These are phyloP conservation scores for Nasturtium officinale DNA, from an alignment of 345 rosid species.

Conservation along the genomic window DNA sequence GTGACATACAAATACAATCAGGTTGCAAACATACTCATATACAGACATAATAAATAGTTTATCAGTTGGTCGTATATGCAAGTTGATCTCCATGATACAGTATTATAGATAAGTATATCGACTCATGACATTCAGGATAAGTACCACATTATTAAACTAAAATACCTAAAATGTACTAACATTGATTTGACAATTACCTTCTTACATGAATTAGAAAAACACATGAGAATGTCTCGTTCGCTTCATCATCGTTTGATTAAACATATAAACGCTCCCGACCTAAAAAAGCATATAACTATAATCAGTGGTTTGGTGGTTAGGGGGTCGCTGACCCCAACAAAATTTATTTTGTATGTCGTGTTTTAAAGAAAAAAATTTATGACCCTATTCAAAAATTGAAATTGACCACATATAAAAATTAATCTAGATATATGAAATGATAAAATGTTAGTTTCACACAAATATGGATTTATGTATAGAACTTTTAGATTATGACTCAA, in stretches of 20 bases:
- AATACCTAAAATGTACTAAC: neutral
- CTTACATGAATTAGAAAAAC: neutral
- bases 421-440: too few relatives aligned
- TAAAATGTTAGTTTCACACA: too few relatives aligned
- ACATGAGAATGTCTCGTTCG: neutral
- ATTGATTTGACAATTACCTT: conserved; percentile 27
- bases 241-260: neutral
- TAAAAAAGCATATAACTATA: too few relatives aligned
- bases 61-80: conserved; percentile 25
- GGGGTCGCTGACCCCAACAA: too few relatives aligned
- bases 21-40: neutral
- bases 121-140: conserved; percentile 20
- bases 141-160: conserved; percentile 12
- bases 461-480: too few relatives aligned
- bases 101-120: neutral
- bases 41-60: neutral
- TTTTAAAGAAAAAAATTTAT: too few relatives aligned
- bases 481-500: too few relatives aligned
- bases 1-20: neutral
- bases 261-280: neutral
- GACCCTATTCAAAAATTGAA: too few relatives aligned
- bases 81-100: conserved; percentile 3
- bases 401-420: too few relatives aligned
- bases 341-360: too few relatives aligned
- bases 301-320: too few relatives aligned